These are phyloP conservation scores for Pseudopyrenochaeta lycopersici DNA, from an alignment of 2,329 filamentous ascomycete genomes.

Conservation along the genomic window DNA sequence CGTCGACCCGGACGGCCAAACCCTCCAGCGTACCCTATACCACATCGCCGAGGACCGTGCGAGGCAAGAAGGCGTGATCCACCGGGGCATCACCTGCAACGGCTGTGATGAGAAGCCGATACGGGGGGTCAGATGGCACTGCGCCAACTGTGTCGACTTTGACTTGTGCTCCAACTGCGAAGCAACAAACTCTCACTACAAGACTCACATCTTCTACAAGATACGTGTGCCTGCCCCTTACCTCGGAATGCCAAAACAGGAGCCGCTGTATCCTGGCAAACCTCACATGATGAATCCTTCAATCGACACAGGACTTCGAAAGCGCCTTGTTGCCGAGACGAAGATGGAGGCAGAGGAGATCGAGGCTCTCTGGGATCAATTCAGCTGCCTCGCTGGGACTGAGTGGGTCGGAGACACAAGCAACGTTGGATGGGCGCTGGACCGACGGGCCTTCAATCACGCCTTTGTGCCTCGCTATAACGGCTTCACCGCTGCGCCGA, in stretches of 20 bases:
- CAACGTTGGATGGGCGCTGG: conserved; percentile 81
- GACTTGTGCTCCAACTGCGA: conserved; percentile 96
- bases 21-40: conserved; percentile 85
- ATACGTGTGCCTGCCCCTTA: conserved; percentile 89
- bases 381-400: conserved; percentile 89
- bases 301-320: conserved; percentile 73
- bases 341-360: conserved; percentile 81
- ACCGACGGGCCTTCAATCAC: conserved; percentile 89
- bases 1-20: conserved; percentile 69
- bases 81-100: conserved; percentile 92
- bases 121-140: conserved; percentile 89
- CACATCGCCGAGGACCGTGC: conserved; percentile 94
- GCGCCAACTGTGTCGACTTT: conserved; percentile 94
- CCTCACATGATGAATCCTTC: conserved; percentile 74
- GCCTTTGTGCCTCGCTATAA: conserved; percentile 88
- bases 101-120: conserved; percentile 88
- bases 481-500: conserved; percentile 79
- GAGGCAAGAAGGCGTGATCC: conserved; percentile 77
- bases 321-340: conserved; percentile 61
- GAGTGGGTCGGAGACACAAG: conserved; percentile 85
- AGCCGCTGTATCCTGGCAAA: conserved; percentile 61
- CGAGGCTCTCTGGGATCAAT: conserved; percentile 96
- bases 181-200: conserved; percentile 75
- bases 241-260: conserved; percentile 76
- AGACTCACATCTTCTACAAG: conserved; percentile 97